These are phyloP conservation scores for Polychaeton citri DNA, from an alignment of 2,329 filamentous ascomycete genomes.

Conservation along the genomic window DNA sequence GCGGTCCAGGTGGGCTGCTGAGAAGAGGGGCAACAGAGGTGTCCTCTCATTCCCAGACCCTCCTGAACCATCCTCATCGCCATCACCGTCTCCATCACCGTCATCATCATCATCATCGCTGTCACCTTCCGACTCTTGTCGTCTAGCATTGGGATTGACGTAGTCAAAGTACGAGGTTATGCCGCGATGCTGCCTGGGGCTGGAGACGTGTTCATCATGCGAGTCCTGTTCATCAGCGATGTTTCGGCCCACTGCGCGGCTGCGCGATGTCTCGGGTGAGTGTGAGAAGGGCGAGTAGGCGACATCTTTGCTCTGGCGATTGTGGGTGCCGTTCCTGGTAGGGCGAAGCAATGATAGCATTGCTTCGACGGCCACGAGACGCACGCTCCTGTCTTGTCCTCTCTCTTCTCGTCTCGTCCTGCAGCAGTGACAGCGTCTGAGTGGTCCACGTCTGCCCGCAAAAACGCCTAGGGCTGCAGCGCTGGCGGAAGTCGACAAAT, in stretches of 20 bases:
- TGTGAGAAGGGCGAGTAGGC: background rate
- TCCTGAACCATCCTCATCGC: conserved; percentile 29
- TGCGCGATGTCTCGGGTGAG: background rate
- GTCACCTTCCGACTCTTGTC: conserved; percentile 18
- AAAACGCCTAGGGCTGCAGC: background rate
- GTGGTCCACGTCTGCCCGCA: background rate
- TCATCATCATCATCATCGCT: conserved; percentile 27
- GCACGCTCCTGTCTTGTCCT: too few relatives aligned
- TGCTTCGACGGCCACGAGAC: background rate
- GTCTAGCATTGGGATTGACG: background rate
- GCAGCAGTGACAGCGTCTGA: background rate
- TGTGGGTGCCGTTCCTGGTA: background rate
- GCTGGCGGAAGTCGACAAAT: background rate
- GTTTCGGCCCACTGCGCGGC: background rate
- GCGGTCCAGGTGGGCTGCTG: conserved; percentile 63
- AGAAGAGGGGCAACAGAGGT: conserved; percentile 64
- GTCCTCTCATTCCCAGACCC: too few relatives aligned
- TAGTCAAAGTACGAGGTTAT: background rate
- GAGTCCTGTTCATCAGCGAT: background rate
- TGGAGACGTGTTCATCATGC: conserved; percentile 1
- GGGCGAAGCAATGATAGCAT: background rate
- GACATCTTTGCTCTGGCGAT: background rate
- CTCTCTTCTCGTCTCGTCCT: too few relatives aligned
- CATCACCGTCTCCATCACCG: conserved; percentile 29
- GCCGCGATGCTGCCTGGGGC: background rate